Base-by-base conservation (phyloP, 192 early-diverging fungal species). In the Chytriomyces confervae region DNA sequence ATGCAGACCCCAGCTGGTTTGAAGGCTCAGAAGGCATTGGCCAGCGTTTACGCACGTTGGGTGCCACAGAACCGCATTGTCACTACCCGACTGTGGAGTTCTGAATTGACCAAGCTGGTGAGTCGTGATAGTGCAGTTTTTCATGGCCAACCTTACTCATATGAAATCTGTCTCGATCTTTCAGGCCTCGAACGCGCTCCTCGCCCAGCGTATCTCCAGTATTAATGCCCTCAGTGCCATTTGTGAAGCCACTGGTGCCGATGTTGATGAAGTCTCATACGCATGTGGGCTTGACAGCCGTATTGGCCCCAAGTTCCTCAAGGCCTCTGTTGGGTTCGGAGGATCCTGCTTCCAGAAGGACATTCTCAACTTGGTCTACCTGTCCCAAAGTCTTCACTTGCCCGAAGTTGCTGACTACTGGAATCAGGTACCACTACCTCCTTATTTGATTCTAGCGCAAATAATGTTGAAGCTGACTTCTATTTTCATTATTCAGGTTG, bases 321-420 rank as follows among this genome's bases (percentile, higher is more conserved):
- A 94, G 78, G 92, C 96, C 8, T 93, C 91, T 5, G 91, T 97
- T 43, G 96, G 96, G 48, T 97, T 97, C 79, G 96, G 96, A 78
- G 96, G 96, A 27, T 92, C 91, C 50, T 97, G 96, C 83, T 96
- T 97, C 86, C 93, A 96, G 82, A 97, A 97, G 82, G 96, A 97
- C 81, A 92, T 97, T 66, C 84, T 92, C 61, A 95, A 96, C 86
- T 83, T 97, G 63, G 93, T 96, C n/a, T 97, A 95, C 84, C 87
- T 97, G 69, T 89, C 90, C 61, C 87, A 91, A 79, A 92, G 91
- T 74, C 88, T 96, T 29, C 90, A 91, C 70, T 85, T 97, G 62
- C 92, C 91, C 48, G 94, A 96, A 81, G 95, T 97, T 46, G 96
- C 93, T 51, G 94, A 89, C 51, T 97, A 97, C 86, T 97, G 96